Percentiles rank a stretch among this genome's conserved stretches.
These are phyloP conservation scores for Globisporangium sylvaticum DNA, from an alignment of 352 stramenopile species.

Conservation along the genomic window DNA sequence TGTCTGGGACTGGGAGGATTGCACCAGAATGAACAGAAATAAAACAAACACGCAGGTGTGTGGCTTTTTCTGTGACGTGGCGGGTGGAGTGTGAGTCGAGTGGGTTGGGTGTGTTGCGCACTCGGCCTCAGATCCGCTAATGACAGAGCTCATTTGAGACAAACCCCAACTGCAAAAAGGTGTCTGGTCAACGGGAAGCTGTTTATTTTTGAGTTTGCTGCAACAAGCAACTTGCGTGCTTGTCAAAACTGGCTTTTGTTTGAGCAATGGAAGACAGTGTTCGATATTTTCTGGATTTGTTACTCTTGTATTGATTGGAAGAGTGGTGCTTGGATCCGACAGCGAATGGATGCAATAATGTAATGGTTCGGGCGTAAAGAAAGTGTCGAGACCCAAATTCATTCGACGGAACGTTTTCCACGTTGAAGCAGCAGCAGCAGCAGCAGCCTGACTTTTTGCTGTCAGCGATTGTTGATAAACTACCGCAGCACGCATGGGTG, in stretches of 20 bases:
- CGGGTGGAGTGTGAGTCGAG: not conserved
- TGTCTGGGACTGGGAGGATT: not conserved
- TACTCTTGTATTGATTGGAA: not conserved
- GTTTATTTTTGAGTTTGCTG: not conserved
- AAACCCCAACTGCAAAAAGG: not conserved
- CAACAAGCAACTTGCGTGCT: not conserved
- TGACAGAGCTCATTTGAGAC: not conserved
- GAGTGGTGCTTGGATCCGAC: no score
- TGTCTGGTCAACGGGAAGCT: not conserved
- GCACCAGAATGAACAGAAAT: not conserved
- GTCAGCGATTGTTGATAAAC: not conserved
- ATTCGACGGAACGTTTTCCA: not conserved
- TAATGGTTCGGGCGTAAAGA: not conserved
- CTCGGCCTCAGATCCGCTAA: not conserved
- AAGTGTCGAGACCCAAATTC: not conserved
- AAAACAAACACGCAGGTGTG: not conserved
- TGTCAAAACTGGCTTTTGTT: constrained; percentile 2
- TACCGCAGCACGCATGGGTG: not conserved
- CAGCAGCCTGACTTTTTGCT: not conserved
- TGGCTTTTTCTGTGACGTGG: not conserved
- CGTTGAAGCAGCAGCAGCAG: not conserved
- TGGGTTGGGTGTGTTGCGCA: not conserved
- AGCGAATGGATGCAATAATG: no score
- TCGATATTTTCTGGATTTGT: constrained; percentile 7
- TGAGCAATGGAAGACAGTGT: not conserved